Base-by-base conservation (phyloP, 106 monocot genomes). In the Dioscorea alata region DNA sequence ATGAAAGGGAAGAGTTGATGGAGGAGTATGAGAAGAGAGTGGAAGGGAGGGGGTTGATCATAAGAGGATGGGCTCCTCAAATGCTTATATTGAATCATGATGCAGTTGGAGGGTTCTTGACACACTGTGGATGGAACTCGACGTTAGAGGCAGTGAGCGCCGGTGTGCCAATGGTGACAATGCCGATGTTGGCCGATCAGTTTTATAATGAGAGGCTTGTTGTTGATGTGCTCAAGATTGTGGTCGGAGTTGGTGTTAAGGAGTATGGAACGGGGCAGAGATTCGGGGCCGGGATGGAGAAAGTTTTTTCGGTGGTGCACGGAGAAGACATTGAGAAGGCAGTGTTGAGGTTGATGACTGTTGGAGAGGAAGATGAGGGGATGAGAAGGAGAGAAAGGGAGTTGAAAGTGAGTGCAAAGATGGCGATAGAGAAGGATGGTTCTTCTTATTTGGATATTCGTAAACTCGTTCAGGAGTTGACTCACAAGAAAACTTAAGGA, bases 41-140 rank as follows among this genome's bases (percentile, higher is more conserved):
- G 16, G 28, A 24, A n/a, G 62, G 21, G 15, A 24, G 19, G 12
- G 51, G 73, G 8, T 34, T 73, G 5, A 10, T 73, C 21, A 57
- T 73, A 14, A 22, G 63, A 25, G 73, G 73, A n/a, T 74, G 66
- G 74, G 74, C 59, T 25, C 74, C 74, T 3, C 74, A 74, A 67
- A 18, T 16, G 58, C 7, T 49, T 10, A 67, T 74, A 10, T 48
- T 74, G 5, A 5, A 19, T 18, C 74, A 74, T 20, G 22, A 7
- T 6, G 74, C 74, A 4, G 48, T 64, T 12, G 73, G 73, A 9
- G 73, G 59, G 19, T 73, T 73, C 64, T 4, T 73, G 73, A 73
- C 73, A 4, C 73, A 73, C 54, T 73, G 73, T 28, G 73, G 73
- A 14, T 73, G 73, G 73, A 73, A 73, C 53, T 73, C 67, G 57